Percentiles rank a stretch among this genome's conserved stretches.
Evolutionary conservation across 2,329 filamentous ascomycete species (phyloP).

Genomic region (Stagonosporopsis rhizophila): DNA sequence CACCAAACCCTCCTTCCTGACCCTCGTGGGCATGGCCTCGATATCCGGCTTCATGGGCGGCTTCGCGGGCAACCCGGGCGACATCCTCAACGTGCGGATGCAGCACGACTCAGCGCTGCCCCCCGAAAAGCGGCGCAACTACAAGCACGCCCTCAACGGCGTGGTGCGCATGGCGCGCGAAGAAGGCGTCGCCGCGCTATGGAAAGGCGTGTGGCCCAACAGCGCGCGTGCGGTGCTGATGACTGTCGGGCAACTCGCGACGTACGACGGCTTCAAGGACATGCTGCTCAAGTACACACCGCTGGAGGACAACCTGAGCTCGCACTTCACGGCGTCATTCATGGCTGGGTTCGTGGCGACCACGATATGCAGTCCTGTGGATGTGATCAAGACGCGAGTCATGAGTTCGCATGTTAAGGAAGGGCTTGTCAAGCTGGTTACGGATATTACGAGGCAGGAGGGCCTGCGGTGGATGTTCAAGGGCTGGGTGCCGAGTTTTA

Average conservation of each 20-base stretch:
- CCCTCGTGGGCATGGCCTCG: slow-evolving; percentile 83
- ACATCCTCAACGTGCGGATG: slow-evolving; percentile 98
- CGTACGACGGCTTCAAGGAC: slow-evolving; percentile 83
- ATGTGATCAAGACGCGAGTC: slow-evolving; percentile 87
- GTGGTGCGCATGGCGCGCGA: slow-evolving; percentile 84
- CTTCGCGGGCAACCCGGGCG: slow-evolving; percentile 89
- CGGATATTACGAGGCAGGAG: slow-evolving; percentile 72
- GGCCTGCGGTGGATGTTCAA: slow-evolving; percentile 86
- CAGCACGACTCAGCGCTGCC: slow-evolving; percentile 88
- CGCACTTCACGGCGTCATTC: slow-evolving; percentile 80
- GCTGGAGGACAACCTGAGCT: slow-evolving; percentile 71
- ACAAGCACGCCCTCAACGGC: slow-evolving; percentile 87
- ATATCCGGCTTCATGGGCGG: slow-evolving; percentile 88
- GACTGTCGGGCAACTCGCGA: slow-evolving; percentile 84
- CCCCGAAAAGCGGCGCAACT: slow-evolving; percentile 76
- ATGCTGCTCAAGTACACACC: slow-evolving; percentile 70
- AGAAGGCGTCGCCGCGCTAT: slow-evolving; percentile 78
- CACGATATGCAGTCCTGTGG: slow-evolving; percentile 82
- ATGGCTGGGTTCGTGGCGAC: slow-evolving; percentile 83
- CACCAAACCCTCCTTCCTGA: slow-evolving; percentile 69
- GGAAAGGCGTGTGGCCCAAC: slow-evolving; percentile 87
- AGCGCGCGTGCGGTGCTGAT: slow-evolving; percentile 82
- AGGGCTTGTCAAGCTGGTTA: slow-evolving; percentile 66
- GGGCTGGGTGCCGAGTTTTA: slow-evolving; percentile 84
- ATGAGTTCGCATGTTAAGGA: slow-evolving; percentile 71